Conservation (phyloP, 768 basidiomycete genomes). For the Mycena galopus region DNA sequence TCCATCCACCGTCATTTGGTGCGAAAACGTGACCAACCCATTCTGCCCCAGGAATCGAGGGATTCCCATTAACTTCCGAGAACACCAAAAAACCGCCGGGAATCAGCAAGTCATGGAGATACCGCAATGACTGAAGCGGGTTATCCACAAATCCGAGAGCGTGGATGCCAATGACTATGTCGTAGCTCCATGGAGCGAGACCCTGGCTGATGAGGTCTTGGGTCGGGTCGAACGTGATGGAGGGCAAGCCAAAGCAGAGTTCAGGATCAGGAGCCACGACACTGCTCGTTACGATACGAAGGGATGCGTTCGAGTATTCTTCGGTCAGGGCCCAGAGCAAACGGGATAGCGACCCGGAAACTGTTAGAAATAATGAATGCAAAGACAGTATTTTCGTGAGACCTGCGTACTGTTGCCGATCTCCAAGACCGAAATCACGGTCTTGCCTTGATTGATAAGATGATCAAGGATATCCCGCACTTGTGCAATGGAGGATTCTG, state of each 20-base stretch:
- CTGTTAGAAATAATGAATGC: not conserved
- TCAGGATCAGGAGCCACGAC: not conserved
- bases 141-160: slow-evolving; percentile 5
- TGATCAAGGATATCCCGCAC: not conserved
- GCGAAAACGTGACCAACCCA: not conserved
- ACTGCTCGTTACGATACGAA: not conserved
- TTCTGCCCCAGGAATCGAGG: not conserved
- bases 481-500: not conserved
- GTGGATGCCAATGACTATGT: slow-evolving; percentile 2
- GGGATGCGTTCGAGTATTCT: not conserved
- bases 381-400: not conserved
- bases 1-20: not conserved
- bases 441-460: not conserved
- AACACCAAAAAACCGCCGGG: slow-evolving; percentile 5
- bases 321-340: not conserved
- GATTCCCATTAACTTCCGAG: not conserved
- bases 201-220: not conserved
- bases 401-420: not conserved
- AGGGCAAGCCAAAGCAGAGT: not conserved
- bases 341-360: not conserved
- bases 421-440: not conserved
- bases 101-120: slow-evolving; percentile 1
- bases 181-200: not conserved
- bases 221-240: not conserved
- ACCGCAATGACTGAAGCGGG: not conserved